Conservation (phyloP, 2,329 filamentous ascomycete species). For the Hymenoscyphus scutula region DNA sequence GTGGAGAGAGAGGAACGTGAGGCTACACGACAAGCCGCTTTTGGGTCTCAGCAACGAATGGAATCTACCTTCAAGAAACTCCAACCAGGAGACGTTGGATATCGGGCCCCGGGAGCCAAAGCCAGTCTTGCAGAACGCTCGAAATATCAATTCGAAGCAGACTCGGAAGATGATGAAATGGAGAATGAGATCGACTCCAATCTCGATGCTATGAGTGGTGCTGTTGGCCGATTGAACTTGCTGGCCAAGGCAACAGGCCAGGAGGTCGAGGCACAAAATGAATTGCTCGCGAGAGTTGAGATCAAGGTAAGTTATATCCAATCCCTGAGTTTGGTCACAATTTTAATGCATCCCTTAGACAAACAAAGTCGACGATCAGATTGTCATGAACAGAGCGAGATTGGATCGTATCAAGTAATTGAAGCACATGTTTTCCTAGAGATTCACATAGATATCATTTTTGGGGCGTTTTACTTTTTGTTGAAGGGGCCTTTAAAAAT, state of each 20-base stretch:
- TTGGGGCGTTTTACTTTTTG: conserved; percentile 9
- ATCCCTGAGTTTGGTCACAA: conserved; percentile 6
- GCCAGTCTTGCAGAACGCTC: conserved; percentile 56
- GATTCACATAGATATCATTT: conserved; percentile 8
- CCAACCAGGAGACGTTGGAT: conserved; percentile 34
- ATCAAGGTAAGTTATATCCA: conserved; percentile 60
- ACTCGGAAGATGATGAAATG: conserved; percentile 47
- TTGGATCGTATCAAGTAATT: conserved; percentile 35
- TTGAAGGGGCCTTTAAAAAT: background rate
- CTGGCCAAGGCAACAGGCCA: conserved; percentile 71
- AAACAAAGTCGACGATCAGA: conserved; percentile 78
- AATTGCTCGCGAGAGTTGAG: conserved; percentile 72
- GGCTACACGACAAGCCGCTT: conserved; percentile 55
- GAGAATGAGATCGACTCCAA: conserved; percentile 70
- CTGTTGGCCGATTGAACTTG: conserved; percentile 68
- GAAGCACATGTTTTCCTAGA: background rate
- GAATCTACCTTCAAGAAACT: conserved; percentile 49
- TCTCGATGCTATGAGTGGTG: conserved; percentile 56
- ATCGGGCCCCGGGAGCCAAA: conserved; percentile 30
- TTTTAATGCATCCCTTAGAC: conserved; percentile 53
- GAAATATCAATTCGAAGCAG: conserved; percentile 74
- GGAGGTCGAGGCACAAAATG: conserved; percentile 76
- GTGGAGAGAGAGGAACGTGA: conserved; percentile 65
- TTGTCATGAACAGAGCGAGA: conserved; percentile 70
- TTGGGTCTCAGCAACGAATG: conserved; percentile 52